Base-by-base conservation (phyloP, 805 yeast species). In the Candida vartiovaarae region DNA sequence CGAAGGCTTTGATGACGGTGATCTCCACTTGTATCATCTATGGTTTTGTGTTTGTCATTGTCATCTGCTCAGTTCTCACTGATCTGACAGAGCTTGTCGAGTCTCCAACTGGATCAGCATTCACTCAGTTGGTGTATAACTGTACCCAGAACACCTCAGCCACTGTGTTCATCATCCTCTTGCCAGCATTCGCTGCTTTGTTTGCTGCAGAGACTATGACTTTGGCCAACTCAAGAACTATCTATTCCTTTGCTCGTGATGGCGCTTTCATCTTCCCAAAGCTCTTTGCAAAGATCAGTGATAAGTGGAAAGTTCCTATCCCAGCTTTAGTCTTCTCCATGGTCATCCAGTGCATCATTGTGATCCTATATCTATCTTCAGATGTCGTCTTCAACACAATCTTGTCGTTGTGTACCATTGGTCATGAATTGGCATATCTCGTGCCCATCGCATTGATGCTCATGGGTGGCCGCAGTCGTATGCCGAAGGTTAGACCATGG, bases 241-340 rank as follows among this genome's bases (percentile, higher is more conserved):
- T 62, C 33, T 63, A 62, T 55, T 54, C 67, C 7, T 62, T 64
- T 54, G 63, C 66, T n/a, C 54, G 61, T 45, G 62, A 61, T 33
- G 62, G 63, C 47, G 66, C 64, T 7, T 53, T 62, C 40, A 61
- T 64, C 36, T 62, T 60, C 49, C 64, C 66, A 38, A 48, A 50
- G 9, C 46, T 43, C 40, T 60, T 65, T 42, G 51, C 63, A 15
- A 53, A 39, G 35, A 58, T 64, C 29, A 44, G 58, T 20, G 33
- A 41, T 4, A 52, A 29, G 9, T 58, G 53, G 42, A 57, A 57
- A 33, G 62, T 56, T 25, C 67, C 68, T 33, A 50, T 57, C 26
- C 60, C 60, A 26, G 60, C 58, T 11, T 40, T 57, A 34, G 15
- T 53, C 27, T 57, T 63, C 43, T 57, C 63, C 1, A 48, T 55